Base-by-base conservation (phyloP, 129 eudicot genomes). In the Flaveria sonorensis region DNA sequence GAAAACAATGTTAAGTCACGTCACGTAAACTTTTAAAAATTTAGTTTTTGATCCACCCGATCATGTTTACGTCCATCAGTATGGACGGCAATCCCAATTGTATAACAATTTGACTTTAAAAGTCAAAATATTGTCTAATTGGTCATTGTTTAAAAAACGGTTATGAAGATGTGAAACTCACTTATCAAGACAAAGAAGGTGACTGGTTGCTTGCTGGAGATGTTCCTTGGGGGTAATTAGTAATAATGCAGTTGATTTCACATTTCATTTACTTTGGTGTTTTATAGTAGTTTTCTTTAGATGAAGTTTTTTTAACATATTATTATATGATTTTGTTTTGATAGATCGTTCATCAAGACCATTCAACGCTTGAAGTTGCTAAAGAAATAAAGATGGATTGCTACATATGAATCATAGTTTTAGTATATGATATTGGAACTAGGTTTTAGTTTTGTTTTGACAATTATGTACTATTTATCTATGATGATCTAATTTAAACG, bases 151-250 rank as follows among this genome's bases (percentile, higher is more conserved):
- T 81, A 45, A 26, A 40, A 55, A 2, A 65, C 86, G 97, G 87
- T 59, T 72, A 79, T 14, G 89, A 84, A 78, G 85, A 82, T 69
- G 77, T 82, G 55, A 72, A 81, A 62, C 92, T 92, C 45, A 85
- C 89, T 9, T 92, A 84, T 75, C 90, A 87, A 83, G 93, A 89
- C 78, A 65, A 77, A 73, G 96, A 92, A 62, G 97, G 97, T 47
- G 97, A 87, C 75, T 92, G 97, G 97, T 81, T 82, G 71, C 96
- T 88, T 64, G 96, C 91, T 10, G 89, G 86, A 48, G 93, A 89
- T 76, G 77, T 82, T 30, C 91, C 91, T 19, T 92, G 97, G 96
- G 87, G 89, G 97, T 92, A 82, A 77, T 66, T 59, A 53, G 6
- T 7, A 45, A 10, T 48, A 45, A 45, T 48, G 26, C 12, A 61